Conservation (phyloP, 768 basidiomycete genomes). For the Thelephora ganbajun region DNA sequence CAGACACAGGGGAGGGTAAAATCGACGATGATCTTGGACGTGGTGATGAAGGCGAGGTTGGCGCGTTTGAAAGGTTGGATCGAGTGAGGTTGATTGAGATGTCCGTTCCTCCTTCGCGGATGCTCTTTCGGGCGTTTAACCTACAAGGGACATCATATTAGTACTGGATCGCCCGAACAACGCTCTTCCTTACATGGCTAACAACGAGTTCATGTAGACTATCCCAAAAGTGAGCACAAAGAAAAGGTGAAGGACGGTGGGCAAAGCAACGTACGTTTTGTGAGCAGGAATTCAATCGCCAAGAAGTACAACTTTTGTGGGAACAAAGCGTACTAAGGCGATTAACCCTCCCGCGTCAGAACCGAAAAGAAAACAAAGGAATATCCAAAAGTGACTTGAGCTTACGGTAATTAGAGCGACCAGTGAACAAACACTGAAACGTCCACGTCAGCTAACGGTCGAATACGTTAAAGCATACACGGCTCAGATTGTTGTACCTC, state of each 20-base stretch:
- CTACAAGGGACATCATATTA: too few relatives aligned
- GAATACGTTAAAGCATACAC: background rate
- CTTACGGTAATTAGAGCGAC: background rate
- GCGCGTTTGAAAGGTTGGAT: too few relatives aligned
- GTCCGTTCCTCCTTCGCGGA: too few relatives aligned
- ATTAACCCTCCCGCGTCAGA: background rate
- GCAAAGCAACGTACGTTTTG: constrained; percentile 8
- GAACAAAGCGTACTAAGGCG: constrained; percentile 7
- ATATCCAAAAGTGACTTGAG: background rate
- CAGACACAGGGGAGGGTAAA: too few relatives aligned
- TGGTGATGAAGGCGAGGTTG: too few relatives aligned
- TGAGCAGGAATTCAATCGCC: constrained; percentile 11
- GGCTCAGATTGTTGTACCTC: background rate
- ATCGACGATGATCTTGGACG: too few relatives aligned
- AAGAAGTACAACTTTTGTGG: constrained; percentile 10
- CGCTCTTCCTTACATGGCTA: constrained; percentile 14
- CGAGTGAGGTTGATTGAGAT: too few relatives aligned
- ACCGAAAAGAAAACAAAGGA: background rate
- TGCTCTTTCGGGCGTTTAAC: too few relatives aligned
- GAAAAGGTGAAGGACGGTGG: background rate
- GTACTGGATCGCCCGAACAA: too few relatives aligned
- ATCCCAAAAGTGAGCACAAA: background rate
- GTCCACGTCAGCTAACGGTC: background rate
- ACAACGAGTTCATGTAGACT: constrained; percentile 21
- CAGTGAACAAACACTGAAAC: background rate